These are phyloP conservation scores for Musa beccarii DNA, from an alignment of 176 grass and related monocot species.

Conservation along the genomic window DNA sequence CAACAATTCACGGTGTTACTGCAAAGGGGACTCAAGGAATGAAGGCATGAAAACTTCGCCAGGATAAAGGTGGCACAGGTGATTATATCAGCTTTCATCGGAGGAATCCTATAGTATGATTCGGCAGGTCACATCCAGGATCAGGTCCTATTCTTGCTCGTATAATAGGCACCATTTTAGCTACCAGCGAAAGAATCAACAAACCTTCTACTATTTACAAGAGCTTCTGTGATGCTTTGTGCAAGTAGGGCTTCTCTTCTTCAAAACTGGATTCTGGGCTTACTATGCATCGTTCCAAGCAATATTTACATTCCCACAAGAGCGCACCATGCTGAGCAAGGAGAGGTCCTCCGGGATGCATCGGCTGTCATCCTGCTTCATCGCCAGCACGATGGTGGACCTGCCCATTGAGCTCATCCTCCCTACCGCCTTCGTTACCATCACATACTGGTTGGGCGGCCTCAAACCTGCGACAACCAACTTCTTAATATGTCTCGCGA, in stretches of 20 bases:
- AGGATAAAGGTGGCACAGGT: conserved; percentile 21
- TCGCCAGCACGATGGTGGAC: conserved; percentile 20
- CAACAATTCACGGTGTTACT: conserved; percentile 31
- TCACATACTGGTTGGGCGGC: conserved; percentile 39
- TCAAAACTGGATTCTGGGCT: conserved; percentile 25
- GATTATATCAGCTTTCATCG: conserved; percentile 6
- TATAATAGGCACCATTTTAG: too few species aligned
- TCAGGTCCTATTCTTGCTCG: conserved; percentile 12
- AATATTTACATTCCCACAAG: conserved; percentile 35
- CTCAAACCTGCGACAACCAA: conserved; percentile 11
- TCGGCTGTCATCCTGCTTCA: conserved; percentile 30
- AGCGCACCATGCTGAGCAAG: conserved; percentile 30
- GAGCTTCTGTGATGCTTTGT: too few species aligned
- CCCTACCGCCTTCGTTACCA: conserved; percentile 20
- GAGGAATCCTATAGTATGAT: conserved; percentile 25
- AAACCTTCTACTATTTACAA: too few species aligned
- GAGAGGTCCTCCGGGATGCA: conserved; percentile 34
- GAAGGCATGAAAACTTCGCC: conserved; percentile 30
- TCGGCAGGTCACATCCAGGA: conserved; percentile 23
- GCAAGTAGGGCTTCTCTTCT: conserved; percentile 34
- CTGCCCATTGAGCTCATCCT: conserved; percentile 41
- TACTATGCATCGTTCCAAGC: conserved; percentile 25
- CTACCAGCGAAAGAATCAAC: too few species aligned
- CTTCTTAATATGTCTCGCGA: conserved; percentile 21
- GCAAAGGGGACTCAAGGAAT: conserved; percentile 29